Evolutionary conservation across 164 flowering plant genomes (phyloP).

Genomic region (Magnolia kwangsiensis): DNA sequence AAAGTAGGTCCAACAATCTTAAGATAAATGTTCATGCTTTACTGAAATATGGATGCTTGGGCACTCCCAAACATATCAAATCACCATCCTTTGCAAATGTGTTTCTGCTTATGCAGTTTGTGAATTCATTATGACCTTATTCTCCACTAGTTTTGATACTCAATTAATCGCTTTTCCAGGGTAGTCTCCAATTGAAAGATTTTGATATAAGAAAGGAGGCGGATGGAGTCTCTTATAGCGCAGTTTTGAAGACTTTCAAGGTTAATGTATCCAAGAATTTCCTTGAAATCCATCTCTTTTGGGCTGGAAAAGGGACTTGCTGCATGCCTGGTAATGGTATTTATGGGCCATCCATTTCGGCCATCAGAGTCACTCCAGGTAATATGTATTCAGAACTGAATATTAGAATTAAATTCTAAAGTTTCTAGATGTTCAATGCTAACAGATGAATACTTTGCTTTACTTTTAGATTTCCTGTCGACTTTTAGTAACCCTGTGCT

Average conservation of each 20-base stretch:
- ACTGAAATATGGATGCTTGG: no score
- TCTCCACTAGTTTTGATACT: not conserved
- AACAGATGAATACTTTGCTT: not conserved
- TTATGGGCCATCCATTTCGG: slow-evolving; percentile 76
- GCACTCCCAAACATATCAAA: no score
- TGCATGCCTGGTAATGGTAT: slow-evolving; percentile 28
- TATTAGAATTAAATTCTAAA: not conserved
- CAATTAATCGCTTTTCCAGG: slow-evolving; percentile 33
- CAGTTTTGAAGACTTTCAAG: slow-evolving; percentile 38
- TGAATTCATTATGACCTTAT: no score
- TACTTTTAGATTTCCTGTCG: slow-evolving; percentile 54
- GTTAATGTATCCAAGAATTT: slow-evolving; percentile 53
- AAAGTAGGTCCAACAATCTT: no score
- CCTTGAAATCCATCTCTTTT: slow-evolving; percentile 81
- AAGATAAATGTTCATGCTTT: no score
- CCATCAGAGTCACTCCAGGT: slow-evolving; percentile 80
- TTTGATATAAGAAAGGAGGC: slow-evolving; percentile 71
- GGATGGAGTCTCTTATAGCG: slow-evolving; percentile 41
- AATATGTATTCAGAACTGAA: slow-evolving; percentile 6
- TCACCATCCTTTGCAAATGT: no score
- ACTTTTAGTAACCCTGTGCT: slow-evolving; percentile 51
- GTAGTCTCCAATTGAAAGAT: slow-evolving; percentile 41
- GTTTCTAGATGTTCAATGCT: not conserved
- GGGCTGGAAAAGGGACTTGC: slow-evolving; percentile 97
- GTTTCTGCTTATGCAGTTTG: no score